Base-by-base conservation (phyloP, 345 rosid genomes). In the Pugionium cornutum region DNA sequence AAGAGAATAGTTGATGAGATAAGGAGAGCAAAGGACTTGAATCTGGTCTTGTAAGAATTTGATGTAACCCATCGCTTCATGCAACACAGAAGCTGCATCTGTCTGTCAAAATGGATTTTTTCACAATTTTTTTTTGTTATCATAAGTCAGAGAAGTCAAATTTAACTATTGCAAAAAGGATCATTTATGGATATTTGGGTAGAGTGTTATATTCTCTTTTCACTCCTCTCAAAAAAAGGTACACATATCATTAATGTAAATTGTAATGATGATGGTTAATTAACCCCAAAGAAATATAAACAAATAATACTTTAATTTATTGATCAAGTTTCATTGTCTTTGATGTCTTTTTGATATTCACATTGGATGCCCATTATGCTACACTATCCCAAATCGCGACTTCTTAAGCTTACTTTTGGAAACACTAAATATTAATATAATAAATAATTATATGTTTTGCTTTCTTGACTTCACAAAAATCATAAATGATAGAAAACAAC, bases 11-110 rank as follows among this genome's bases (percentile, higher is more conserved):
- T 76, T 83, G 56, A 80, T 85, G 46, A 89, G 83, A 70, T 92
- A 89, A 61, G 97, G 96, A 66, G 92, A 80, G 62, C 86, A 82
- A 10, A 92, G 86, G 31, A 86, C 96, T 81, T 88, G 94, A 65
- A 92, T 83, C 79, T 92, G 98, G 7, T 92, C 95, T 26, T 92
- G 97, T 71, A 92, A 79, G 69, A 92, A 89, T 78, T 84, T 85
- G 83, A 92, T 92, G 42, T 88, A 92, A 72, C 96, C 98, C 96
- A 85, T 88, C 61, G 98, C 97, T 75, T 92, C 97, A 77, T 92
- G 95, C 30, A 92, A 77, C 67, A 92, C 98, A 2, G 97, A 85
- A 28, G 98, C 90, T 35, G 95, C 85, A 77, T 88, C 98, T n/a
- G 96, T 92, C 98, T 89, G 89, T 48, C 72, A 64, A 45, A 27